These are phyloP conservation scores for Moelleriella libera DNA, from an alignment of 2,329 filamentous ascomycete species.

Conservation along the genomic window DNA sequence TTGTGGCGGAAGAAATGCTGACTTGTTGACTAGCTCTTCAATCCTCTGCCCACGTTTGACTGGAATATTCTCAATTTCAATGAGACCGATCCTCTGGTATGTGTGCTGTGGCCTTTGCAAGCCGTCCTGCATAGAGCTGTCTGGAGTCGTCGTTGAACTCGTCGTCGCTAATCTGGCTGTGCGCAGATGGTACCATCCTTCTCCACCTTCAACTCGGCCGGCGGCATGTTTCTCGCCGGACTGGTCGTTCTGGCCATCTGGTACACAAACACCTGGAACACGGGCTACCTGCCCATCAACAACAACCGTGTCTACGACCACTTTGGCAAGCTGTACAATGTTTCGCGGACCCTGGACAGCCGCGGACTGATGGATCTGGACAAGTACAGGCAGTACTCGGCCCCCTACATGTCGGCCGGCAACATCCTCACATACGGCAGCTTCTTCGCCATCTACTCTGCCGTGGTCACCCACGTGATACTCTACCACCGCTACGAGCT, in stretches of 20 bases:
- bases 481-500: conserved; percentile 26
- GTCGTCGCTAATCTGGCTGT: no score
- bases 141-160: no score
- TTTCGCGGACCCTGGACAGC: conserved; percentile 17
- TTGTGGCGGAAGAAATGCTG: not conserved
- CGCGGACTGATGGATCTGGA: conserved; percentile 19
- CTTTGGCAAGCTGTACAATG: conserved; percentile 22
- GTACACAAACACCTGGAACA: conserved; percentile 19
- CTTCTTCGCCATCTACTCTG: conserved; percentile 27
- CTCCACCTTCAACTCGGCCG: conserved; percentile 18
- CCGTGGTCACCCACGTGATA: conserved; percentile 22
- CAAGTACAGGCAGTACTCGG: conserved; percentile 26
- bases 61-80: conserved; percentile 22
- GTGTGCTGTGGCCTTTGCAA: not conserved
- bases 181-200: conserved; percentile 19
- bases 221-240: conserved; percentile 14
- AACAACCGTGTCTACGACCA: conserved; percentile 24
- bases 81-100: conserved; percentile 18
- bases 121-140: no score
- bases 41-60: conserved; percentile 26
- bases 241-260: conserved; percentile 16
- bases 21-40: conserved; percentile 10
- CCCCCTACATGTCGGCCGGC: conserved; percentile 23
- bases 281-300: conserved; percentile 24
- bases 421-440: conserved; percentile 20